Evolutionary conservation across 2,329 filamentous ascomycete genomes (phyloP), one percentile per base, ranked within the genome.

Genomic region (Lizonia empirigonia): DNA sequence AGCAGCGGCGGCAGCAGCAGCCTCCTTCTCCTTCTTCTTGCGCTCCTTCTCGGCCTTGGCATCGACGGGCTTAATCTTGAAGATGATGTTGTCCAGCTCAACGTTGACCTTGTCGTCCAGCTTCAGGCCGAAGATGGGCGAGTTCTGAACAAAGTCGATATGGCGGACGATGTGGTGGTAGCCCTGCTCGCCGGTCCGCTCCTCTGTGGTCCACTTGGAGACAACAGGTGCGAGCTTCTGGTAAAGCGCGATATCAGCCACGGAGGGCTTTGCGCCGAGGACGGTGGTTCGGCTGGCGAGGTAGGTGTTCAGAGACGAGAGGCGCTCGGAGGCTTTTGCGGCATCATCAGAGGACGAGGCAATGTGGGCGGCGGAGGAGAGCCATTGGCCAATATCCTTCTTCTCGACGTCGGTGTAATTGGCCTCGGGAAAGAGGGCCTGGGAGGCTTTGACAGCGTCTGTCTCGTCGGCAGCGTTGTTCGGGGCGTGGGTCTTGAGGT

Each of bases 41-140:
- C 88, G 86, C 82, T 97, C 92, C 81, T 97, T 97, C 82, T 97
- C 93, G 49, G 91, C 91, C 82, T 95, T 96, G 65, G 89, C 85
- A 62, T 96, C 91, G 56, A 93, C 85, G 16, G 89, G 89, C 63
- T 93, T 93, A 78, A 94, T 93, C 65, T 92, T 87, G 73, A 91
- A 92, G 58, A 90, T 82, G 53, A 97, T 84, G 64, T 92, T 88
- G 65, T 91, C 86, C 41, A 85, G 78, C 73, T 97, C 86, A 62
- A 97, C 83, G 61, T 78, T 77, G 66, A 97, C 77, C 81, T 94
- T 96, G 69, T 94, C 85, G 55, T 82, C 79, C 59, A 96, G 77
- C 55, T 83, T 82, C 53, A 96, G 80, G 15, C 82, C 86, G 56
- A 95, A 82, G 36, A 85, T 62, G 1, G 86, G 80, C 37, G 89